phyloP scores from a whole-genome alignment of 306 rosid genomes.

The Trifolium fragiferum region DNA sequence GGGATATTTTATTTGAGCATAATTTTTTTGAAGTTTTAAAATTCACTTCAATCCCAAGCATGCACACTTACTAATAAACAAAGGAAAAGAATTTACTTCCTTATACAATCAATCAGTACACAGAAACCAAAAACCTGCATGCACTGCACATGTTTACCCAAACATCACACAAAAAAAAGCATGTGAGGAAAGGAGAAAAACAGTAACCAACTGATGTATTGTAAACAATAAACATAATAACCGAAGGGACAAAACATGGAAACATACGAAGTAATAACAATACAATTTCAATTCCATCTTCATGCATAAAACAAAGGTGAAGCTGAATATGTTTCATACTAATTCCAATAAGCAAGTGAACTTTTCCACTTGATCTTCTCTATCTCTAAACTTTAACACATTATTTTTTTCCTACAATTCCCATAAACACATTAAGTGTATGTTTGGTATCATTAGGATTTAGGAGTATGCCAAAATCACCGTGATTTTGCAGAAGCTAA shows the following conservation, averaged over 20 bases:
- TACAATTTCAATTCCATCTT: slow-evolving; percentile 36
- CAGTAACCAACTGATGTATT: slow-evolving; percentile 15
- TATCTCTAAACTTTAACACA: slow-evolving; percentile 38
- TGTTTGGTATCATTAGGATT: background rate
- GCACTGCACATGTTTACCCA: slow-evolving; percentile 22
- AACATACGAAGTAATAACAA: slow-evolving; percentile 22
- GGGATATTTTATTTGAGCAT: too few species aligned
- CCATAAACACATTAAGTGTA: slow-evolving; percentile 22
- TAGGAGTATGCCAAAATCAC: too few species aligned
- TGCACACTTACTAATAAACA: background rate
- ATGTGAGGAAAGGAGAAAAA: slow-evolving; percentile 15
- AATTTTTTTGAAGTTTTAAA: too few species aligned
- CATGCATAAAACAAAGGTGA: slow-evolving; percentile 40
- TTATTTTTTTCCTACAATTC: slow-evolving; percentile 48
- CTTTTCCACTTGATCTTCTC: slow-evolving; percentile 42
- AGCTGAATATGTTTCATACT: slow-evolving; percentile 34
- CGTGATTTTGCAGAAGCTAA: too few species aligned
- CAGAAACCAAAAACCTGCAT: slow-evolving; percentile 42
- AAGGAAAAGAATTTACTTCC: slow-evolving; percentile 22
- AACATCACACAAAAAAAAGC: slow-evolving; percentile 24
- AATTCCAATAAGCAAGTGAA: slow-evolving; percentile 35
- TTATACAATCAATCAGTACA: slow-evolving; percentile 26
- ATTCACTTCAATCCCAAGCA: too few species aligned
- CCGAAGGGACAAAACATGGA: slow-evolving; percentile 16
- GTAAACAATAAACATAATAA: slow-evolving; percentile 26